Conservation (phyloP, 2,329 filamentous ascomycete species). For the Graphilbum sp. region DNA sequence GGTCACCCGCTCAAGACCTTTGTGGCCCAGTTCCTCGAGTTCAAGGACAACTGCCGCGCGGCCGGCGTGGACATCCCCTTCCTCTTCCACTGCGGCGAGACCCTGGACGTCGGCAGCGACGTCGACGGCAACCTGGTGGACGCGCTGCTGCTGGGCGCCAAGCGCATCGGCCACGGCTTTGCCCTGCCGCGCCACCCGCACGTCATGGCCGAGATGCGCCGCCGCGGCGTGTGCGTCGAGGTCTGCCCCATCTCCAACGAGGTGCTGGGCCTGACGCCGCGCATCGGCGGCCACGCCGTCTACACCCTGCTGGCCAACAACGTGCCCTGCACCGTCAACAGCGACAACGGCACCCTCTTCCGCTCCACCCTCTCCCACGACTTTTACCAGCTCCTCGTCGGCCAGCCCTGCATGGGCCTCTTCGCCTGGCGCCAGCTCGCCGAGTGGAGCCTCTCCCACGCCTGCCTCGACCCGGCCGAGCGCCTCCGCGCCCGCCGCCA, state of each 20-base stretch:
- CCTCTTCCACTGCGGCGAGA: constrained; percentile 64
- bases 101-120: constrained; percentile 46
- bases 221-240: constrained; percentile 52
- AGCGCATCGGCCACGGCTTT: constrained; percentile 60
- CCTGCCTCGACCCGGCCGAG: constrained; percentile 32
- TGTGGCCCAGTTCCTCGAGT: constrained; percentile 36
- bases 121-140: constrained; percentile 54
- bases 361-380: constrained; percentile 59
- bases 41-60: constrained; percentile 32
- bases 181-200: constrained; percentile 49
- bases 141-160: constrained; percentile 46
- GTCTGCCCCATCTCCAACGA: constrained; percentile 67
- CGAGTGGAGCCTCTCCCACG: constrained; percentile 46
- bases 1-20: constrained; percentile 42
- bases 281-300: constrained; percentile 48
- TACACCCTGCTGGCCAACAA: constrained; percentile 55
- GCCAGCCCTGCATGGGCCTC: constrained; percentile 47
- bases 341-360: constrained; percentile 60
- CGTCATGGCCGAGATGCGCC: constrained; percentile 49
- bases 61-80: constrained; percentile 46
- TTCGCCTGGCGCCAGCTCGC: constrained; percentile 55
- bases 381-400: constrained; percentile 62
- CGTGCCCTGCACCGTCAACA: constrained; percentile 57
- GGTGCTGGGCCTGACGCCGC: constrained; percentile 51
- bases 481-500: constrained; percentile 24